These are phyloP conservation scores for Andrographis paniculata DNA, from an alignment of 305 asterid species.

Conservation along the genomic window DNA sequence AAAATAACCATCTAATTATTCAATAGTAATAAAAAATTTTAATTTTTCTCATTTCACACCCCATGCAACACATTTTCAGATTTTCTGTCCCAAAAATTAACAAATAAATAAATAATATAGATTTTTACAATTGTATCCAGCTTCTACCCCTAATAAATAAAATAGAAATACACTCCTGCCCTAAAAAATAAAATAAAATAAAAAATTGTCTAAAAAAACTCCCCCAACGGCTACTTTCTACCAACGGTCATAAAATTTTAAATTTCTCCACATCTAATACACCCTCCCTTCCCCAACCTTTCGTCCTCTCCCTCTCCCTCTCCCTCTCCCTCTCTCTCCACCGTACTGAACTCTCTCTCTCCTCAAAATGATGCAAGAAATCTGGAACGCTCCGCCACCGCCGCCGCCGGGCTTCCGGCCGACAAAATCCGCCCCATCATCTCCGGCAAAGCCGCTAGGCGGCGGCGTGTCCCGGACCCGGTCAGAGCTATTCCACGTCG, in stretches of 20 bases:
- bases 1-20: too few relatives aligned
- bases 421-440: constrained; percentile 81
- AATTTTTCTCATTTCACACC: too few relatives aligned
- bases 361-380: constrained; percentile 61
- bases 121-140: too few relatives aligned
- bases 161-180: too few relatives aligned
- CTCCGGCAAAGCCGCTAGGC: constrained; percentile 91
- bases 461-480: constrained; percentile 57
- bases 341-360: background rate
- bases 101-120: too few relatives aligned
- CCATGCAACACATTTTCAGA: too few relatives aligned
- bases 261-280: constrained; percentile 28
- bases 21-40: too few relatives aligned
- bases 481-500: constrained; percentile 63
- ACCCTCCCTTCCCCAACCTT: constrained; percentile 19
- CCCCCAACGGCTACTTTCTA: constrained; percentile 45
- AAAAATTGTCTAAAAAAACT: too few relatives aligned
- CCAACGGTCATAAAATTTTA: constrained; percentile 51
- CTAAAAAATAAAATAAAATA: too few relatives aligned
- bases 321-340: constrained; percentile 9
- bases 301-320: constrained; percentile 1
- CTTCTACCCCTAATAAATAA: too few relatives aligned
- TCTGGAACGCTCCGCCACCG: constrained; percentile 93
- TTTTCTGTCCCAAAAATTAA: too few relatives aligned
- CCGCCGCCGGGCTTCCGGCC: constrained; percentile 82